phyloP scores from a whole-genome alignment of 2,329 filamentous ascomycete species.

The Calonectria pteridis region DNA sequence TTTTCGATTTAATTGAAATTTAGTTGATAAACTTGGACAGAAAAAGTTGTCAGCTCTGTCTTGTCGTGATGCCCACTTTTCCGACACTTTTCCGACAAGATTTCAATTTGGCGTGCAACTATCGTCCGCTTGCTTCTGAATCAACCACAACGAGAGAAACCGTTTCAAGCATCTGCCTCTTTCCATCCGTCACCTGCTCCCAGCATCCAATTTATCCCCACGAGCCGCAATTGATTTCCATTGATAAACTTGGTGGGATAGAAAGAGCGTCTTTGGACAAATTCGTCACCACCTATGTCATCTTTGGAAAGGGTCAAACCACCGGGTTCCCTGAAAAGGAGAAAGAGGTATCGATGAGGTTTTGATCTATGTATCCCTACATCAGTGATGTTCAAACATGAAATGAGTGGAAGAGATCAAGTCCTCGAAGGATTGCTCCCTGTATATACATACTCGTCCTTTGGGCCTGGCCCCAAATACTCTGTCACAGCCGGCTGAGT shows the following conservation, averaged over 20 bases:
- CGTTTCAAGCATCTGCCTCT: conserved; percentile 17
- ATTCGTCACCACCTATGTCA: conserved; percentile 62
- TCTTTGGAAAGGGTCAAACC: conserved; percentile 51
- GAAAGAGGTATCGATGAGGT: conserved; percentile 61
- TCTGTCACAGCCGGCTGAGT: conserved; percentile 54
- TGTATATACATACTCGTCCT: conserved; percentile 56
- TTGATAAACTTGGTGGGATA: conserved; percentile 54
- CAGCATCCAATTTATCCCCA: conserved; percentile 60
- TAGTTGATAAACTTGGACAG: neutral
- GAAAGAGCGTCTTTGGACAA: conserved; percentile 59
- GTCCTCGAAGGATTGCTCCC: neutral
- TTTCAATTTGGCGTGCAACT: neutral
- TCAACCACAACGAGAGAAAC: neutral
- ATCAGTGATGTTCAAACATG: neutral
- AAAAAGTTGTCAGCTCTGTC: too few relatives aligned
- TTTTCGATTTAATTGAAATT: neutral
- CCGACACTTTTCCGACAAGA: neutral
- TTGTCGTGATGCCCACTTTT: neutral
- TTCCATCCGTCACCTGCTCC: conserved; percentile 60
- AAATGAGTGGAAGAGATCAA: neutral
- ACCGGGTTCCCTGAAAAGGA: conserved; percentile 57
- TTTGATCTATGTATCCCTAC: conserved; percentile 52
- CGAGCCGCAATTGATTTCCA: conserved; percentile 53
- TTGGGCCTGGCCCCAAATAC: conserved; percentile 59
- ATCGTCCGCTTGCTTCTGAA: neutral